Evolutionary conservation across 2,329 filamentous ascomycete genomes (phyloP).

Genomic region (Sporothrix sp.): DNA sequence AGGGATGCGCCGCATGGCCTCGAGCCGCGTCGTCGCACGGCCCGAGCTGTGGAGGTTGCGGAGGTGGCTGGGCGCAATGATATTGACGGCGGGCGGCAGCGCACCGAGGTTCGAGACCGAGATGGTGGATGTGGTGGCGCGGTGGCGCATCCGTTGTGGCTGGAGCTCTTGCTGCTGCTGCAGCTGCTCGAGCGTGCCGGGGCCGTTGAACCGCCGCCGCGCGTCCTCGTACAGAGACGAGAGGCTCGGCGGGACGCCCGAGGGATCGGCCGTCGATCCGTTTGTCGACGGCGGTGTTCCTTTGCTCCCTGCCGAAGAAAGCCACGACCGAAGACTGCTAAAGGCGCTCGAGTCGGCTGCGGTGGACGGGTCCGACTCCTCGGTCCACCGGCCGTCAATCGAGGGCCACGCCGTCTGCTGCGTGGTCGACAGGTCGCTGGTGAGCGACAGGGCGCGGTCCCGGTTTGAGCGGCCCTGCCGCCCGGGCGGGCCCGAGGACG

Average conservation of each 20-base stretch:
- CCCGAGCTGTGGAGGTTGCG: constrained; percentile 11
- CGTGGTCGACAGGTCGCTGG: constrained; percentile 10
- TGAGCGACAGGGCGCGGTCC: constrained; percentile 16
- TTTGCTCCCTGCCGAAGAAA: constrained; percentile 10
- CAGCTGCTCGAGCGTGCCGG: neutral
- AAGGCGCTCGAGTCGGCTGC: constrained; percentile 16
- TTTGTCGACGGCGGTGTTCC: constrained; percentile 9
- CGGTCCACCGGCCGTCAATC: constrained; percentile 9
- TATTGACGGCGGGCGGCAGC: constrained; percentile 56
- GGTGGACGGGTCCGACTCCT: constrained; percentile 15
- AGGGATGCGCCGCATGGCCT: constrained; percentile 43
- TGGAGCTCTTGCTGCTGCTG: neutral
- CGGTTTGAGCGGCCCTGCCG: neutral
- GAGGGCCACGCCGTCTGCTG: constrained; percentile 10
- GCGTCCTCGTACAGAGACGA: constrained; percentile 16
- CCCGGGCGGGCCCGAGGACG: neutral
- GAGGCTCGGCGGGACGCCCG: constrained; percentile 6
- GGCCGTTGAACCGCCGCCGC: neutral
- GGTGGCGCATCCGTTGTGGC: constrained; percentile 37
- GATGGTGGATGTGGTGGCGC: constrained; percentile 42
- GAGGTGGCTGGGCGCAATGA: constrained; percentile 38
- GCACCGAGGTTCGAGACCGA: constrained; percentile 46
- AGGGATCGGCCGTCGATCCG: constrained; percentile 13
- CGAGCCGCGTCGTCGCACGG: constrained; percentile 30
- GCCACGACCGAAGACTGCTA: constrained; percentile 19